A percentile compares a stretch with the other conserved stretches of the same genome.
Evolutionary conservation across 306 rosid species (phyloP).

Genomic region (Vigna reflexopilosa): DNA sequence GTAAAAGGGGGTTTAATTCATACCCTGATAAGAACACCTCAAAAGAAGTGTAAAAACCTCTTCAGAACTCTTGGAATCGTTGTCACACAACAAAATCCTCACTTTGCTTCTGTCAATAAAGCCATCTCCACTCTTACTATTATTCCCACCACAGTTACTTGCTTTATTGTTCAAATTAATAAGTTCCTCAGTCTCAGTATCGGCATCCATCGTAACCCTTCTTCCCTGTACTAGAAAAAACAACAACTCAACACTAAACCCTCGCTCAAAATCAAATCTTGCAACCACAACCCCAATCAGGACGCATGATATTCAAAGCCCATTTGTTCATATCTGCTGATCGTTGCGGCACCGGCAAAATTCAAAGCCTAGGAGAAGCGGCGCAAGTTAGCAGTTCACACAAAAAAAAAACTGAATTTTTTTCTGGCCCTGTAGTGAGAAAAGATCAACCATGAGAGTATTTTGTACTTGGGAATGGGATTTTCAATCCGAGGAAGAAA

Average conservation of each 20-base stretch:
- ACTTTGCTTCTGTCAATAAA: slow-evolving; percentile 92
- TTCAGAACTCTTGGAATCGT: slow-evolving; percentile 73
- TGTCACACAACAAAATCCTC: slow-evolving; percentile 90
- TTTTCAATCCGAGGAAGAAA: neutral
- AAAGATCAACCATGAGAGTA: neutral
- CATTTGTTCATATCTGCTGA: neutral
- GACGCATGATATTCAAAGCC: neutral
- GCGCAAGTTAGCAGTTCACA: neutral
- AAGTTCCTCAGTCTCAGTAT: slow-evolving; percentile 47
- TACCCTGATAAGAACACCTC: slow-evolving; percentile 90
- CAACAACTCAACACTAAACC: neutral
- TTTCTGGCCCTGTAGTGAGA: neutral
- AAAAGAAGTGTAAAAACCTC: slow-evolving; percentile 82
- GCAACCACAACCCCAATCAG: neutral
- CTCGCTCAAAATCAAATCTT: neutral
- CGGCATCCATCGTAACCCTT: neutral
- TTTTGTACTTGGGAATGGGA: neutral
- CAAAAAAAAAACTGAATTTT: neutral
- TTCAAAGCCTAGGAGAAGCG: neutral
- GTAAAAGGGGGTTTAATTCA: neutral
- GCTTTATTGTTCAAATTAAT: slow-evolving; percentile 62
- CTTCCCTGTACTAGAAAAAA: neutral
- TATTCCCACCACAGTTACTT: slow-evolving; percentile 29
- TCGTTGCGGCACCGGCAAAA: neutral
- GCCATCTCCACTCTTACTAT: slow-evolving; percentile 62